Percentiles rank a stretch among this genome's conserved stretches.
These are phyloP conservation scores for Ogataea neopini DNA, from an alignment of 805 yeast genomes.

Conservation along the genomic window DNA sequence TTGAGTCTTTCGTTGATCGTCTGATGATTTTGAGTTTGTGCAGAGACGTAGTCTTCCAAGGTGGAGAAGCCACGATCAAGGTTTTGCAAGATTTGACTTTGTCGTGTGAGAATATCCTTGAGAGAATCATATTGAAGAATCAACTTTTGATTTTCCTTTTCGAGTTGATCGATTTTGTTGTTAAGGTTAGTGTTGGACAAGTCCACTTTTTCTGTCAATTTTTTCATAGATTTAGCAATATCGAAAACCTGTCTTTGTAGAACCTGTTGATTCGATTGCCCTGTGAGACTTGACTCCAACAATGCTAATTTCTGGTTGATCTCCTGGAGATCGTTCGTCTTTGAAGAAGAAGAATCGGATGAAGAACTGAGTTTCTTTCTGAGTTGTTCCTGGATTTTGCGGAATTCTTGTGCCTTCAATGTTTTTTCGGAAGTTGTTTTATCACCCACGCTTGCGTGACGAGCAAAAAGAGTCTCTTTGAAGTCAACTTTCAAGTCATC, in stretches of 20 bases:
- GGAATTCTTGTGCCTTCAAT: conserved; percentile 15
- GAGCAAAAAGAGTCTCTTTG: conserved; percentile 30
- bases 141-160: conserved; percentile 14
- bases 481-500: conserved; percentile 25
- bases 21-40: conserved; percentile 23
- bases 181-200: conserved; percentile 6
- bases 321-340: conserved; percentile 4
- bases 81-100: conserved; percentile 19
- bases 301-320: conserved; percentile 10
- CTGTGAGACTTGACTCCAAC: conserved; percentile 8
- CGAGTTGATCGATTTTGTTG: conserved; percentile 9
- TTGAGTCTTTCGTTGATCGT: conserved; percentile 19
- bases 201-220: conserved; percentile 13
- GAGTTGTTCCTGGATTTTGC: conserved; percentile 21
- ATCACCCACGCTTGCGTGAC: conserved; percentile 19
- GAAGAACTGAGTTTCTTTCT: conserved; percentile 14
- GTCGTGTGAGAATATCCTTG: conserved; percentile 13
- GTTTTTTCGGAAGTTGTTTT: conserved; percentile 25
- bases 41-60: conserved; percentile 18
- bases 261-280: conserved; percentile 10
- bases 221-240: conserved; percentile 20
- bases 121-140: conserved; percentile 17
- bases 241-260: conserved; percentile 27
- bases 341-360: background rate
- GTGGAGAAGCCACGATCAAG: conserved; percentile 19